Base-by-base conservation (phyloP, 2,329 filamentous ascomycete genomes). In the Aspergillus intermedius region DNA sequence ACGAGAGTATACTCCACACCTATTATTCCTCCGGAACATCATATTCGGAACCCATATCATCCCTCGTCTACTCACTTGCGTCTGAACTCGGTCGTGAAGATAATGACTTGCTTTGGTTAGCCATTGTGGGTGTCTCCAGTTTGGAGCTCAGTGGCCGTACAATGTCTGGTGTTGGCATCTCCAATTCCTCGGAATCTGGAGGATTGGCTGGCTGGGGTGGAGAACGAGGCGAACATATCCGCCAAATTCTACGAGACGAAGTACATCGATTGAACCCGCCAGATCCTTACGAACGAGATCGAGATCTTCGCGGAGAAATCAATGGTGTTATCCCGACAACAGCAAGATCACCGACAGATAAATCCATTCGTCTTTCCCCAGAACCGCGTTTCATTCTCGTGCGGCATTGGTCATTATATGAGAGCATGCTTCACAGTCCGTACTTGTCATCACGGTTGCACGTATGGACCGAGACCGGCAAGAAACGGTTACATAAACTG, bases 351-450 rank as follows among this genome's bases (percentile, higher is more conserved):
- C 89, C 93, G 5, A 91, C 91, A 47, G 93, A 98, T 68, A 94
- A 83, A 8, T 87, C 89, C 45, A 97, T 98, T 57, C 84, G 91
- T 19, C 75, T 98, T 35, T 95, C 91, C 0, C 93, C 93, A 0
- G 93, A 98, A 63, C 94, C 93, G 8, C 86, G 88, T 37, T 95
- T 98, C 58, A 79, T 97, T 22, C 80, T 98, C 0, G 88, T 97
- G 46, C 79, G 93, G 30, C 93, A 98, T 66, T 98, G 93, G 93
- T 95, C 89, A 58, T 76, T 98, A 12, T 97, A 97, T 68, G 93
- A 98, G 63, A 95, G 90, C 66, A 97, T 98, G 93, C 78, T 97
- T 10, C 93, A 98, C 67, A 96, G 91, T 0, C 91, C 91, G 0
- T 97, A 96, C 62, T 80, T 98, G 4, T 91, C 94, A 51, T 88